Conservation (phyloP, 75 land plant species). For the Adiantum capillusveneris region DNA sequence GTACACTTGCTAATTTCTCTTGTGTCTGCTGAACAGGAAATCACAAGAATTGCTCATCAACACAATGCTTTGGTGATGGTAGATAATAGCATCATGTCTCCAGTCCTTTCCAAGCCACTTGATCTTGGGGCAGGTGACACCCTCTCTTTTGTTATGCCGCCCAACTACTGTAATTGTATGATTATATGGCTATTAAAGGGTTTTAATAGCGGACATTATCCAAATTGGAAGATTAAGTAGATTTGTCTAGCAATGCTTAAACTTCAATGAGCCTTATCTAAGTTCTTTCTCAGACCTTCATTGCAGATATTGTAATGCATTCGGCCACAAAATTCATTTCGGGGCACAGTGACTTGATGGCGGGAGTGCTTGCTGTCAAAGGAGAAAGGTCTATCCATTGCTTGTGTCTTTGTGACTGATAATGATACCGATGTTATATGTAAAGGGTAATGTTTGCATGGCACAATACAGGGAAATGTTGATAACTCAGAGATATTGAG, state of each 20-base stretch:
- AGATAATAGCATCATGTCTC: constrained; percentile 98
- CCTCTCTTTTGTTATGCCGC: not conserved
- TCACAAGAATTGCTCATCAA: constrained; percentile 67
- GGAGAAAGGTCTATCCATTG: constrained; percentile 61
- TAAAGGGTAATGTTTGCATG: no score
- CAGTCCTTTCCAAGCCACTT: constrained; percentile 81
- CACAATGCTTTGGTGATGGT: constrained; percentile 87
- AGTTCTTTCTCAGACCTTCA: not conserved
- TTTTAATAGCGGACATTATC: no score
- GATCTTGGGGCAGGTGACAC: constrained; percentile 89
- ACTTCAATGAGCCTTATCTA: no score
- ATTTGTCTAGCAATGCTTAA: no score
- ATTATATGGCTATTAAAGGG: no score
- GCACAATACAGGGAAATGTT: no score
- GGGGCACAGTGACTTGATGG: constrained; percentile 99
- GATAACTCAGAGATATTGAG: constrained; percentile 3
- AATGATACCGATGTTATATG: no score
- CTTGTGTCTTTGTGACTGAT: constrained; percentile 4
- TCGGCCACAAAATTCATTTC: constrained; percentile 95
- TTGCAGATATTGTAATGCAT: constrained; percentile 97
- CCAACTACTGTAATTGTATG: no score
- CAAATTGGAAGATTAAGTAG: no score
- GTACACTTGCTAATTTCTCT: no score
- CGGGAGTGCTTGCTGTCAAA: constrained; percentile 89
- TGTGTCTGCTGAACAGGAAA: constrained; percentile 57